These are phyloP conservation scores for Colletotrichum sp. DNA, from an alignment of 2,329 filamentous ascomycete species.

Conservation along the genomic window DNA sequence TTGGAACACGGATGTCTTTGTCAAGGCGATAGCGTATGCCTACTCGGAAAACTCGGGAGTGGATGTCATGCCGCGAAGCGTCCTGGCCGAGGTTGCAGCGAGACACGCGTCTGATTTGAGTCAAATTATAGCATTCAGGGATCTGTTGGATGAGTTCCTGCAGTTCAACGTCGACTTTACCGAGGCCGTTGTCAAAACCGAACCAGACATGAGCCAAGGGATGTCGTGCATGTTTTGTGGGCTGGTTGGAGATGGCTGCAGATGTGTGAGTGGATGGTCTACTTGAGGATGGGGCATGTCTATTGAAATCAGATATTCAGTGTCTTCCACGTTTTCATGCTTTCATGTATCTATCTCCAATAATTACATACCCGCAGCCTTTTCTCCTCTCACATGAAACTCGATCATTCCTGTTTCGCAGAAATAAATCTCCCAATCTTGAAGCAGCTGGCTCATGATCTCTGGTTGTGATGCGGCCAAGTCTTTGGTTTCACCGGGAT, in stretches of 20 bases:
- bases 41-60: background rate
- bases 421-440: background rate
- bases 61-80: background rate
- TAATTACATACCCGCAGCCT: background rate
- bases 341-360: background rate
- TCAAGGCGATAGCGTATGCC: background rate
- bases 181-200: background rate
- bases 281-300: background rate
- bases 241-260: background rate
- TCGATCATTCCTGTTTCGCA: background rate
- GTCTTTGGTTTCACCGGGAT: background rate
- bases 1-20: background rate
- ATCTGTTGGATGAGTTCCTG: background rate
- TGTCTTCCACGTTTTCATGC: background rate
- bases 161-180: background rate
- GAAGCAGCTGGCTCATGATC: background rate
- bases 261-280: background rate
- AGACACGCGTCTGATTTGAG: background rate
- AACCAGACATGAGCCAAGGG: background rate
- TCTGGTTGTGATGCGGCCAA: background rate
- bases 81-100: background rate
- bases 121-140: background rate
- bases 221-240: background rate
- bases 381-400: background rate
- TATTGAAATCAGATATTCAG: background rate